Base-by-base conservation (phyloP, 2,329 filamentous ascomycete genomes). In the Alternaria metachromatica region DNA sequence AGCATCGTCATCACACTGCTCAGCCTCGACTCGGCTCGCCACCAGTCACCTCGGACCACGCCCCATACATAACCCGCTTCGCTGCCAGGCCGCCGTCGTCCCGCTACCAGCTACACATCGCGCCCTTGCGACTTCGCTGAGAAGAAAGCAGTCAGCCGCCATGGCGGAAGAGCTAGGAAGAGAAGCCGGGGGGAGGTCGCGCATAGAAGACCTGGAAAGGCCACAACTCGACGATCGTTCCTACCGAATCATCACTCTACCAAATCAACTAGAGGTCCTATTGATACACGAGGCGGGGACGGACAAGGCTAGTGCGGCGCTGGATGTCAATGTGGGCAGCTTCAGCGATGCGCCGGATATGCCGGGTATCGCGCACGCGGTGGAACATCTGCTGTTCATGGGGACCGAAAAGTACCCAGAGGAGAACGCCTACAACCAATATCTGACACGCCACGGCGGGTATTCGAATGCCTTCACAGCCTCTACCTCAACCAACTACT, bases 301-400 rank as follows among this genome's bases (percentile, higher is more conserved):
- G 8, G 96, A 99, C 85, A 98, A 98, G 86, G 94, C 96, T 68
- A 97, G 94, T 75, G 96, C 95, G 10, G 92, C 95, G 55, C 89
- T 98, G 76, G 96, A 98, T 78, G 94, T 98, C 77, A 94, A 97
- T 80, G 95, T 97, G 37, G 96, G 96, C 65, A 96, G 93, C 81
- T 97, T 97, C 83, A 96, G 92, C 77, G 96, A 99, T 76, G 89
- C 92, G 69, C 88, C 91, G 69, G 92, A 94, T 72, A 94, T 98
- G 88, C 94, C 93, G 13, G 94, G 96, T 63, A 94, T 97, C 88
- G 95, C 95, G 56, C 96, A 98, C 83, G 94, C 94, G 7, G 93
- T 98, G 58, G 95, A 98, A 84, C 95, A 97, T 86, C 84, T 97
- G 68, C 84, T 99, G 23, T 99, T 99, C 84, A 98, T 99, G 96